phyloP scores from a whole-genome alignment of 2,329 filamentous ascomycete genomes.

The Trichoderma sp. region DNA sequence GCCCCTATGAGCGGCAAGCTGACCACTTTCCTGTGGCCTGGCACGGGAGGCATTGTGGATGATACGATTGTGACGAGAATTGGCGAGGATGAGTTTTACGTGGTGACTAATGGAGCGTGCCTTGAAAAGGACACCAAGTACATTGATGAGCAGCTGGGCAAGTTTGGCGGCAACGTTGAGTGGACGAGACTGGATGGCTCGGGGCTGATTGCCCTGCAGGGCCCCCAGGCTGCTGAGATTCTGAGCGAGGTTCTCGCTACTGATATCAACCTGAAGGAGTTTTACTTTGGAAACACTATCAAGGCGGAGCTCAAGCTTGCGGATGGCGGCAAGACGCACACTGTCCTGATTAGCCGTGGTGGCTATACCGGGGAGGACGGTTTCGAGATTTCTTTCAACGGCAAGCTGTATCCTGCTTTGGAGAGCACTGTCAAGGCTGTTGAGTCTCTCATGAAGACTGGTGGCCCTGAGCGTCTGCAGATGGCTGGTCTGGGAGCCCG shows the following conservation, averaged over 20 bases:
- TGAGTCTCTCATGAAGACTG: conserved; percentile 66
- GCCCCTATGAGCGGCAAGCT: conserved; percentile 72
- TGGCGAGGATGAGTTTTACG: conserved; percentile 75
- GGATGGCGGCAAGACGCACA: conserved; percentile 47
- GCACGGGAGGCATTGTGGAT: conserved; percentile 88
- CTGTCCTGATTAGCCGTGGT: conserved; percentile 72
- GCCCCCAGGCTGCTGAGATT: conserved; percentile 72
- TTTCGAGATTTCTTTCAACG: conserved; percentile 85
- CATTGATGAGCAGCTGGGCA: conserved; percentile 67
- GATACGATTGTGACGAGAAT: conserved; percentile 88
- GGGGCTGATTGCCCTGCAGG: conserved; percentile 87
- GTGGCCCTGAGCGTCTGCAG: conserved; percentile 63
- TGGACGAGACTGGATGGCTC: conserved; percentile 73
- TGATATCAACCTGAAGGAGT: conserved; percentile 59
- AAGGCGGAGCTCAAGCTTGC: conserved; percentile 65
- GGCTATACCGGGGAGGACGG: conserved; percentile 98
- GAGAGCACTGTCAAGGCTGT: conserved; percentile 57
- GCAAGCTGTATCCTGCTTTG: conserved; percentile 43
- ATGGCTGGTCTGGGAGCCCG: conserved; percentile 87
- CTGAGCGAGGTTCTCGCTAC: conserved; percentile 63
- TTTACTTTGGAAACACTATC: conserved; percentile 81
- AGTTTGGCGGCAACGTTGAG: conserved; percentile 55
- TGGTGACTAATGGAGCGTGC: conserved; percentile 94
- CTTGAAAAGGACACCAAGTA: conserved; percentile 85
- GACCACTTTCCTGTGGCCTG: conserved; percentile 77